These are phyloP conservation scores for Boehmeria nivea DNA, from an alignment of 306 rosid species.

Conservation along the genomic window DNA sequence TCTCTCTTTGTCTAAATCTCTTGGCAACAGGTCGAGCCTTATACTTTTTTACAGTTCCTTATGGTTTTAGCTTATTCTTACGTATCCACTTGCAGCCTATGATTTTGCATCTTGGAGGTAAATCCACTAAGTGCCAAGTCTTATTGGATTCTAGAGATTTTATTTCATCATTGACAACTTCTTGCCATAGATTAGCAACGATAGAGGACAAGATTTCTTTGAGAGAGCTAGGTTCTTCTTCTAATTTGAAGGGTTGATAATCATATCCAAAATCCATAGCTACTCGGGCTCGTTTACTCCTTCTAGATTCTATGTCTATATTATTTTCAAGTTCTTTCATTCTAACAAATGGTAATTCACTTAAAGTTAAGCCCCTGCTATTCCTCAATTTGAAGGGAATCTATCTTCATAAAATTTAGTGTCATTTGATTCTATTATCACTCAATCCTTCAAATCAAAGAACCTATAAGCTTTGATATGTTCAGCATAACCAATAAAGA, in stretches of 20 bases:
- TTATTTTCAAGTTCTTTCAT: background rate
- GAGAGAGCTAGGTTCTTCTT: background rate
- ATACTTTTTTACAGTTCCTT: background rate
- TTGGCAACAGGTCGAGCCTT: background rate
- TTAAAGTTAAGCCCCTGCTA: background rate
- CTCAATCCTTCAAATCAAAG: background rate
- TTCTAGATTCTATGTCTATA: background rate
- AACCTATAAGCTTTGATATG: background rate
- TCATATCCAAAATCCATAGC: background rate
- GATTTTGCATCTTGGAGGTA: background rate
- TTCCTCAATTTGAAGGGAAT: background rate
- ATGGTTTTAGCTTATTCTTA: background rate
- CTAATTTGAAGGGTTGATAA: background rate
- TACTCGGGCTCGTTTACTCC: background rate
- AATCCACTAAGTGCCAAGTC: background rate
- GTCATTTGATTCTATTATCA: background rate
- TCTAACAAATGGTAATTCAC: background rate
- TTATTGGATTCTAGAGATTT: no score
- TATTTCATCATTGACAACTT: no score
- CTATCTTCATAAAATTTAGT: background rate
- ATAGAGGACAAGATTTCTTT: no score
- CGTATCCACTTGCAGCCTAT: background rate
- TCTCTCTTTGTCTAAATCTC: background rate
- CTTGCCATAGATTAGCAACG: background rate
- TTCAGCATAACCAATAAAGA: background rate